These are phyloP conservation scores for Nicotiana knightiana DNA, from an alignment of 257 asterid genomes.

Conservation along the genomic window DNA sequence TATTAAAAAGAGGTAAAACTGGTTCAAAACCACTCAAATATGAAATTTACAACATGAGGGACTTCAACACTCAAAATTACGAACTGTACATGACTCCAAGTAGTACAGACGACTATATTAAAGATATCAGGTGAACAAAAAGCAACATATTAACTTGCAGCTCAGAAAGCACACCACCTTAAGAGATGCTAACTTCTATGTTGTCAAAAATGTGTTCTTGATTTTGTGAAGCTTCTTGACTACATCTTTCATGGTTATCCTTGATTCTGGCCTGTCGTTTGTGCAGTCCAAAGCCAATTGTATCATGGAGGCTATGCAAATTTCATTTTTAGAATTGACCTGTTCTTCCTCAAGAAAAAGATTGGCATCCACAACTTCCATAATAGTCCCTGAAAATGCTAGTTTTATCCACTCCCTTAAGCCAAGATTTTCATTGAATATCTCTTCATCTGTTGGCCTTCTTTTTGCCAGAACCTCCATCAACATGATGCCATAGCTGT, in stretches of 20 bases:
- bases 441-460: constrained; percentile 21
- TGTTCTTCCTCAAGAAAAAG: background rate
- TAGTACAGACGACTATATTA: background rate
- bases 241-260: constrained; percentile 7
- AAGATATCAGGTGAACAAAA: background rate
- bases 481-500: constrained; percentile 29
- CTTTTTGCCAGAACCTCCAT: constrained; percentile 23
- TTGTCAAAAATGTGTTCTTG: background rate
- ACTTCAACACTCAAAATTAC: background rate
- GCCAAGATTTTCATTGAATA: constrained; percentile 15
- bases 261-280: background rate
- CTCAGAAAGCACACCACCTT: background rate
- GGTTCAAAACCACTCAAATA: background rate
- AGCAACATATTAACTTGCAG: background rate
- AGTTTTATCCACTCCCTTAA: constrained; percentile 21
- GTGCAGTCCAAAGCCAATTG: constrained; percentile 7
- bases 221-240: background rate
- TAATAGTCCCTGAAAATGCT: background rate
- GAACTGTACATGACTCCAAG: background rate
- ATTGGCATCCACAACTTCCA: background rate
- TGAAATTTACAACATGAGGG: background rate
- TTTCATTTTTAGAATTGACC: background rate
- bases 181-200: background rate
- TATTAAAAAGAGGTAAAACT: background rate
- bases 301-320: background rate